Evolutionary conservation across 106 monocot genomes (phyloP), one percentile per base, ranked within the genome.

Genomic region (Iris macrosiphon): DNA sequence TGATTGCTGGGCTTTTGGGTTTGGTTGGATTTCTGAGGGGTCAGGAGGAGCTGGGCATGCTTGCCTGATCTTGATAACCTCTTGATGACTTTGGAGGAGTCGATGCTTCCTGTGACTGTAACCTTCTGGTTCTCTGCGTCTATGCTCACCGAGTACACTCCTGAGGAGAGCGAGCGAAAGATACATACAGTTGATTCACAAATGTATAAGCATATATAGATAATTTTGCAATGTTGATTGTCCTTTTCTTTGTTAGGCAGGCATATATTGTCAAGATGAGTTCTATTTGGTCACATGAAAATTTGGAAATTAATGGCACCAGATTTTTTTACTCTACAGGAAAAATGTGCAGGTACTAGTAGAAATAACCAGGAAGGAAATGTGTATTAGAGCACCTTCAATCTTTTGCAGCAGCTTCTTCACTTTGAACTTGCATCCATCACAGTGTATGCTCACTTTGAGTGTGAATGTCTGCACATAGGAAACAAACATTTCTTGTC

Each of bases 91-190:
- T 84, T 75, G 12, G 67, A 59, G 9, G 88, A 81, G 70, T 79
- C 73, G 29, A 93, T 81, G 62, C 58, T 81, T 31, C 93, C 93
- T 56, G 81, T 70, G 32, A 88, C 84, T 31, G 88, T 70, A 30
- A 88, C 93, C 76, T 79, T 93, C 67, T 88, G 88, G 59, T 72
- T 62, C 63, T 88, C 93, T 23, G 75, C 60, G 60, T 93, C 84
- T 42, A 93, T 69, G 66, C 24, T 59, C 6, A 93, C 78, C 3
- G 88, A 75, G 64, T 77, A 88, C 10, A 93, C 93, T 17, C 93
- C 93, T 93, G 83, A 65, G 27, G 4, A 25, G 8, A 44, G 8
- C 14, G 10, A 44, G 44, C 8, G 17, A 44, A 44, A 44, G 37
- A 12, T 5, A 52, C 39, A 12, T 49, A 13, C 35, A n/a, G n/a